phyloP scores from a whole-genome alignment of 2,329 filamentous ascomycete genomes.

The Teratosphaeria nubilosa region DNA sequence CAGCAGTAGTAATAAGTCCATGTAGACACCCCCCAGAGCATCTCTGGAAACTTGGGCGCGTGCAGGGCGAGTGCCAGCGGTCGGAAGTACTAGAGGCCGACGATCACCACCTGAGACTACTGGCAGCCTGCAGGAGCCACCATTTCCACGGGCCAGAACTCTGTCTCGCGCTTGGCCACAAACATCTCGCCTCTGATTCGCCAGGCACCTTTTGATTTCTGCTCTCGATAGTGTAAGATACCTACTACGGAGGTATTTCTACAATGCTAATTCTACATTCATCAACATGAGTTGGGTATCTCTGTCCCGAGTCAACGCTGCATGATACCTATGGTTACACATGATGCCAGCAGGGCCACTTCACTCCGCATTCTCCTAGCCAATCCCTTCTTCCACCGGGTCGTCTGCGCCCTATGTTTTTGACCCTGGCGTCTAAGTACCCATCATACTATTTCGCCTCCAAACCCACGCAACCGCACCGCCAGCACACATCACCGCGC shows the following conservation, averaged over 20 bases:
- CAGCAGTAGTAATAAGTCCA: not conserved
- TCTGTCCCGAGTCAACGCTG: not conserved
- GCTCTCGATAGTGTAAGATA: too few relatives aligned
- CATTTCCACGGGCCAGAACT: not conserved
- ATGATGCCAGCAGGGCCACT: not conserved
- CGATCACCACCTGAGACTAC: not conserved
- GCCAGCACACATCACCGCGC: slow-evolving; percentile 53
- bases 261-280: not conserved
- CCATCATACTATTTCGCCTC: slow-evolving; percentile 33
- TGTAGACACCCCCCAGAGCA: not conserved
- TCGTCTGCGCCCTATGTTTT: not conserved
- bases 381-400: not conserved
- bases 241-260: too few relatives aligned
- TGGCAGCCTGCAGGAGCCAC: too few relatives aligned
- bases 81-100: not conserved
- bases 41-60: not conserved
- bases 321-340: not conserved
- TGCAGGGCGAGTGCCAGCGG: not conserved
- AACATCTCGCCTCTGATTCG: not conserved
- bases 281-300: not conserved
- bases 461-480: slow-evolving; percentile 52
- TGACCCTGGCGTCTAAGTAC: not conserved
- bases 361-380: not conserved
- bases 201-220: not conserved
- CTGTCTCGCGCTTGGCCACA: not conserved